Conservation (phyloP, 2,329 filamentous ascomycete species). For the Microsporum audouinii region DNA sequence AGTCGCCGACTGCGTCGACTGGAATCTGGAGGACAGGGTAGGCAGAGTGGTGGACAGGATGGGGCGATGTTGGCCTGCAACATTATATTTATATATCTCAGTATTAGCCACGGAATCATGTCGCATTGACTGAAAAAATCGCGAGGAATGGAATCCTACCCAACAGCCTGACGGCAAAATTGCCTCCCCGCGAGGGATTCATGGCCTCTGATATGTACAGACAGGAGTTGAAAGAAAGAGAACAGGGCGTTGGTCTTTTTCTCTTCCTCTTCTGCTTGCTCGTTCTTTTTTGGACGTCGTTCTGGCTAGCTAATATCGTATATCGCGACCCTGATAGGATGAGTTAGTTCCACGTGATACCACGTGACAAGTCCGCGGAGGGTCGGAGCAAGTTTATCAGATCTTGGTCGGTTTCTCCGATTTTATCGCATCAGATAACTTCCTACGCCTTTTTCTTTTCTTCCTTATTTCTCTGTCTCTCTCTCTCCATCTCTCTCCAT, state of each 20-base stretch:
- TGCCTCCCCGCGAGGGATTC: conserved; percentile 2
- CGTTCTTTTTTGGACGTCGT: neutral
- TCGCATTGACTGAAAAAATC: neutral
- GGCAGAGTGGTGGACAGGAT: conserved; percentile 2
- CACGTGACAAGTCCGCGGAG: neutral
- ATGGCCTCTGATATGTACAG: neutral
- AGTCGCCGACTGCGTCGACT: neutral
- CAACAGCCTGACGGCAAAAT: conserved; percentile 3
- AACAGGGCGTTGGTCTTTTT: neutral
- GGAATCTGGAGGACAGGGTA: neutral
- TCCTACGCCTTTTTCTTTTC: neutral
- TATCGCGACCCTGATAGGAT: neutral
- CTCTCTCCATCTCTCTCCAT: neutral
- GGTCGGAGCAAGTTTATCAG: neutral
- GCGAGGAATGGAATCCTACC: neutral
- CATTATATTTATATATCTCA: neutral
- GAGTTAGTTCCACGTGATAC: neutral
- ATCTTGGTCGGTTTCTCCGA: neutral
- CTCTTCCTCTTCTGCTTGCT: neutral
- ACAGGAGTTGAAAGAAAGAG: neutral
- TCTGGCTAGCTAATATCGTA: neutral
- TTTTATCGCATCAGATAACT: neutral
- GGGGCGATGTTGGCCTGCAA: conserved; percentile 1
- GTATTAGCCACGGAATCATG: neutral
- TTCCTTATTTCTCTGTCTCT: neutral